Percentiles rank a stretch among this genome's conserved stretches.
phyloP scores from a whole-genome alignment of 768 basidiomycete species.

The Lentinus brumalis region DNA sequence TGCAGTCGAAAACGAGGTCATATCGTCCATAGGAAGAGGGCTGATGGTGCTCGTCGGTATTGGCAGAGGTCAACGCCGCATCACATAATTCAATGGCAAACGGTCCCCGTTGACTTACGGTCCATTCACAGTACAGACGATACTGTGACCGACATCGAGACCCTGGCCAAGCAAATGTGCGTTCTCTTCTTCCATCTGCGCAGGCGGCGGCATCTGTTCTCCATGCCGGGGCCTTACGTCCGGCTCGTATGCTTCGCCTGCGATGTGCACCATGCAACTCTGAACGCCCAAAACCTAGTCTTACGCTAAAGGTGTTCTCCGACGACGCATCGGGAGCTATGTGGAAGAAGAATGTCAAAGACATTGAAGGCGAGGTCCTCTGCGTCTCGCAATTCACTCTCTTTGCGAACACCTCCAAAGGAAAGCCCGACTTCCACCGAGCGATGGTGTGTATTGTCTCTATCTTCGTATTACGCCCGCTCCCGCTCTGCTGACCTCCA shows the following conservation, averaged over 20 bases:
- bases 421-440: conserved; percentile 90
- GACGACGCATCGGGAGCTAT: conserved; percentile 55
- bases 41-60: conserved; percentile 92
- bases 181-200: conserved; percentile 24
- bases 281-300: conserved; percentile 39
- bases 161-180: conserved; percentile 83
- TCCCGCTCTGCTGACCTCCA: not conserved
- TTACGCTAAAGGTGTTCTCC: conserved; percentile 74
- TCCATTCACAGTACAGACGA: conserved; percentile 63
- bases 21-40: conserved; percentile 83
- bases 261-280: not conserved
- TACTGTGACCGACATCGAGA: conserved; percentile 68
- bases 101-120: conserved; percentile 17
- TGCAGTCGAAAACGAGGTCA: conserved; percentile 73
- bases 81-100: conserved; percentile 5
- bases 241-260: not conserved
- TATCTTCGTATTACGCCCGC: conserved; percentile 2
- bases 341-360: conserved; percentile 90
- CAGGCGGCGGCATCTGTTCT: not conserved
- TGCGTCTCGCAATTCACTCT: conserved; percentile 97
- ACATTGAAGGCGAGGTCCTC: conserved; percentile 86
- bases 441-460: conserved; percentile 70
- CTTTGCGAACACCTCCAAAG: conserved; percentile 83
- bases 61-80: conserved; percentile 56
- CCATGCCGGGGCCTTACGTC: not conserved